phyloP scores from a whole-genome alignment of 495 filamentous ascomycete genomes.

The Lepidopterella palustris region DNA sequence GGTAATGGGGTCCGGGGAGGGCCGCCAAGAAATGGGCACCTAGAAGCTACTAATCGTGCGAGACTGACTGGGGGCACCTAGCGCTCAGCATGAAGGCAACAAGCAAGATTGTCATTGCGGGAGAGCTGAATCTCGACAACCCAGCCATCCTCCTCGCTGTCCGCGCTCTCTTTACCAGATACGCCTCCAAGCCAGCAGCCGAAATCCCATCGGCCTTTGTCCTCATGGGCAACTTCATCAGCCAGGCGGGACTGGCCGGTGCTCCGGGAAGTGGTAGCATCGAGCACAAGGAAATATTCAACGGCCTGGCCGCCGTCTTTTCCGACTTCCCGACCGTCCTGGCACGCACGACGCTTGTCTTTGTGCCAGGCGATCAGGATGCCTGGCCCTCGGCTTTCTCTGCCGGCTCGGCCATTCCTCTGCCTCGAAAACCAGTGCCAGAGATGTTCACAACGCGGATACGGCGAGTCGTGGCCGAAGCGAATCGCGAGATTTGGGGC shows the following conservation, averaged over 20 bases:
- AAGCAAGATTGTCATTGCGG: too few relatives aligned
- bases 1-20: too few relatives aligned
- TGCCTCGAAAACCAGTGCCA: constrained; percentile 70
- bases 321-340: constrained; percentile 78
- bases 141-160: too few relatives aligned
- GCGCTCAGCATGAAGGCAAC: too few relatives aligned
- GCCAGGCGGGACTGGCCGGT: constrained; percentile 62
- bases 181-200: too few relatives aligned
- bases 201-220: too few relatives aligned
- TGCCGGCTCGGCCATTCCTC: constrained; percentile 65
- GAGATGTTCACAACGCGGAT: constrained; percentile 83
- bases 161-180: too few relatives aligned
- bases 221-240: constrained; percentile 78
- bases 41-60: too few relatives aligned
- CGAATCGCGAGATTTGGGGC: constrained; percentile 54
- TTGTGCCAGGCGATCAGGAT: constrained; percentile 93
- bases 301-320: constrained; percentile 76
- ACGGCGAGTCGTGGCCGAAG: constrained; percentile 66
- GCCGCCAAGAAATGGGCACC: too few relatives aligned
- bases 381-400: constrained; percentile 86
- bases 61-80: too few relatives aligned
- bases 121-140: too few relatives aligned
- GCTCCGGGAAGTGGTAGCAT: constrained; percentile 64
- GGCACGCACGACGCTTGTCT: constrained; percentile 71
- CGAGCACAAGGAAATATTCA: constrained; percentile 90